Evolutionary conservation across 1,284 basidiomycete species (phyloP), one percentile per base, ranked within the genome.

Genomic region (Caloboletus inedulis): DNA sequence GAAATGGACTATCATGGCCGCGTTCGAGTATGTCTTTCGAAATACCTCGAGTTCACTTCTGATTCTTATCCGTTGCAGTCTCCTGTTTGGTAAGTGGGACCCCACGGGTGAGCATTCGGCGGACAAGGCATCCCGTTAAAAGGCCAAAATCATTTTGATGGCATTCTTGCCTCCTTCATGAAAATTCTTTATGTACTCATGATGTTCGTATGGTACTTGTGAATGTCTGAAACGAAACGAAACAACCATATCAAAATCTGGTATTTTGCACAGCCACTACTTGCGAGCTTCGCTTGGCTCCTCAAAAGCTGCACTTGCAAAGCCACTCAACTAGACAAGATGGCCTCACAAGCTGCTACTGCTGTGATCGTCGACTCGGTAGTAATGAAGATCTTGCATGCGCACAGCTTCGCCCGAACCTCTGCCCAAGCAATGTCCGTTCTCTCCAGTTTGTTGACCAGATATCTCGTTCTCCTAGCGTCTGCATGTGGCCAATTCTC

Each of bases 1-100:
- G 56, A 94, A 94, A 70, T 96, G 94, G 94, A 94, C 93, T 3
- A 95, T 87, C 63, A 91, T 95, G 86, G 89, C 91, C 13, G 68
- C 82, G 10, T 93, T 93, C 63, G 89, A 93, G 89, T 91, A 62
- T 58, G 89, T 84, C 18, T 21, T 55, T 23, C 1, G 6, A 36
- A 18, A 2, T 19, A 27, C 18, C 30, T 39, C 41, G 31, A 19
- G 30, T 46, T 30, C 23, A 7, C 30, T 33, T 49, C 47, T 58
- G 30, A 59, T 47, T 54, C 49, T 30, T 47, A n/a, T 33, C 29
- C 21, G 41, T 44, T 21, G 51, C 50, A 80, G 78, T 55, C 61
- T 76, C 10, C 54, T 80, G 39, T 77, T 81, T 59, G 78, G 79
- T 30, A 77, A 77, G 62, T 81, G 79, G 78, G 64, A 74, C 48